Percentiles rank a stretch among this genome's conserved stretches.
phyloP scores from a whole-genome alignment of 208 protist species.

The Acanthamoeba triangularis region DNA sequence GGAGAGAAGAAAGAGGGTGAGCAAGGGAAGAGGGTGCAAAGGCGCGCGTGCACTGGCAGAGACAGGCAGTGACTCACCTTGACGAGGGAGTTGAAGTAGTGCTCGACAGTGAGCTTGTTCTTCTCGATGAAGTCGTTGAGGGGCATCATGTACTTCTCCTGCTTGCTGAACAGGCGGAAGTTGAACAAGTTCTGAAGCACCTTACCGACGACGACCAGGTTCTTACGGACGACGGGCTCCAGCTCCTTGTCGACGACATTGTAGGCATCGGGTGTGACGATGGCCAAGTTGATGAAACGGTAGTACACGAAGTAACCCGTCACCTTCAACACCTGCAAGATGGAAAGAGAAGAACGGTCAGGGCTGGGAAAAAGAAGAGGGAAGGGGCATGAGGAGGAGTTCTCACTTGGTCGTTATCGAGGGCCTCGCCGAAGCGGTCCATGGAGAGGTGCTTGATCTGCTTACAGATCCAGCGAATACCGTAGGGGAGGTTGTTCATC shows the following conservation, averaged over 20 bases:
- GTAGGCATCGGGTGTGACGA: constrained; percentile 90
- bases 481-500: constrained; percentile 89
- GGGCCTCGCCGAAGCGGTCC: constrained; percentile 80
- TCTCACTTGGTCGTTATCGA: constrained; percentile 67
- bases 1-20: neutral
- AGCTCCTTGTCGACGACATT: constrained; percentile 86
- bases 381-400: neutral
- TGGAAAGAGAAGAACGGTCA: neutral
- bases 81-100: constrained; percentile 87
- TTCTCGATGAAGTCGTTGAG: constrained; percentile 89
- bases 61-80: constrained; percentile 73
- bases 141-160: constrained; percentile 84
- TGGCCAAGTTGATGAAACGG: constrained; percentile 91
- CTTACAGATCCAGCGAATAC: constrained; percentile 90
- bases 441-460: constrained; percentile 83
- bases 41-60: neutral
- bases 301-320: constrained; percentile 92
- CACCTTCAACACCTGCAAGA: constrained; percentile 86
- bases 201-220: constrained; percentile 89
- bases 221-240: constrained; percentile 82
- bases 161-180: constrained; percentile 85
- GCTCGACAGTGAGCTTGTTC: constrained; percentile 80
- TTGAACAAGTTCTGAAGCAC: constrained; percentile 89
- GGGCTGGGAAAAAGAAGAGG: neutral
- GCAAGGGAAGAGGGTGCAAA: neutral